These are phyloP conservation scores for Candida buenavistaensis DNA, from an alignment of 1,139 yeast genomes.

Conservation along the genomic window DNA sequence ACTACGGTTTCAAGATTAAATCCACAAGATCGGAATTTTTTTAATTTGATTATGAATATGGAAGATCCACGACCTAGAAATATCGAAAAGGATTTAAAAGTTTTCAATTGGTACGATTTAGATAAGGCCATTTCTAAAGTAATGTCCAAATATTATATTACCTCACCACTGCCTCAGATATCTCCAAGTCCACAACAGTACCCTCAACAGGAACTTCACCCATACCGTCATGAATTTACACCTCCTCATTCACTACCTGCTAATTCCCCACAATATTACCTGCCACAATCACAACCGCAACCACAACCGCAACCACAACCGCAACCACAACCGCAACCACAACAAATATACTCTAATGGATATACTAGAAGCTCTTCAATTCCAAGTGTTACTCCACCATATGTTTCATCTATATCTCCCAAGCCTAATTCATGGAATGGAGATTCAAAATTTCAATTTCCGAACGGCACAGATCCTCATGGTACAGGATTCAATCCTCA, in stretches of 20 bases:
- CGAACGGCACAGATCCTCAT: too few species aligned
- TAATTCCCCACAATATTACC: neutral
- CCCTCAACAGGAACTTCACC: neutral
- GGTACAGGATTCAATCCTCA: too few species aligned
- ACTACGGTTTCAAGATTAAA: conserved; percentile 55
- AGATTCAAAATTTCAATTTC: too few species aligned
- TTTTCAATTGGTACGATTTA: conserved; percentile 59
- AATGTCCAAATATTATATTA: conserved; percentile 54
- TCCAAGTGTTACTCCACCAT: too few species aligned
- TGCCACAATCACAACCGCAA: neutral
- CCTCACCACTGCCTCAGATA: conserved; percentile 4
- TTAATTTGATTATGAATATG: conserved; percentile 62
- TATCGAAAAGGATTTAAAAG: conserved; percentile 73
- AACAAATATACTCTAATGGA: neutral
- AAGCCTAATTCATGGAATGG: too few species aligned
- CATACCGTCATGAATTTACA: neutral
- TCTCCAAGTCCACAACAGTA: neutral
- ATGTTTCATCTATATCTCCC: too few species aligned
- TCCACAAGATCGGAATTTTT: conserved; percentile 47
- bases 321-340: neutral
- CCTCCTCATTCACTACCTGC: neutral
- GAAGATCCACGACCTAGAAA: conserved; percentile 69
- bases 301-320: neutral
- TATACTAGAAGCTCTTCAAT: too few species aligned
- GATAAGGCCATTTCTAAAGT: conserved; percentile 59